Conservation (phyloP, 352 stramenopile species). For the Globisporangium parvum region DNA sequence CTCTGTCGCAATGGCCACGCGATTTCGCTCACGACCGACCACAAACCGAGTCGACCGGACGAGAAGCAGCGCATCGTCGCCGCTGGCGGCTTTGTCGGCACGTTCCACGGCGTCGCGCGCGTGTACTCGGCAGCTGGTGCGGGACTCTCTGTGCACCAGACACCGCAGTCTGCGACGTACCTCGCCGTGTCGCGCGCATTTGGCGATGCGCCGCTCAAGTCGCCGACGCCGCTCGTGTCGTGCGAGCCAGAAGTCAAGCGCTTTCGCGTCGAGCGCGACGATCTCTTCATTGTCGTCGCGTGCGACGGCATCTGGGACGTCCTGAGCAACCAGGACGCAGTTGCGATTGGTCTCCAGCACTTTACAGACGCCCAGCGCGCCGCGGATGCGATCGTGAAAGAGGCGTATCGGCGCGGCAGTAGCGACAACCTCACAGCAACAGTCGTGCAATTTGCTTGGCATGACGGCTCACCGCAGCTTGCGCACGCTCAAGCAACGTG, state of each 20-base stretch:
- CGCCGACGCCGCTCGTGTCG: constrained; percentile 36
- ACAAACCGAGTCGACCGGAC: constrained; percentile 43
- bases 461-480: constrained; percentile 16
- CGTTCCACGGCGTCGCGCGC: constrained; percentile 37
- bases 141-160: constrained; percentile 22
- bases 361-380: constrained; percentile 36
- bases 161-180: constrained; percentile 28
- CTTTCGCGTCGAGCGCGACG: constrained; percentile 27
- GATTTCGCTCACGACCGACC: constrained; percentile 42
- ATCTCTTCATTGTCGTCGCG: constrained; percentile 52
- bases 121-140: constrained; percentile 45
- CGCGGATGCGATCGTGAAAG: constrained; percentile 44
- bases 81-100: constrained; percentile 42
- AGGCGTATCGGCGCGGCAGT: constrained; percentile 46
- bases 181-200: constrained; percentile 58
- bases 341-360: constrained; percentile 36
- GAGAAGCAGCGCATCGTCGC: constrained; percentile 47
- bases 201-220: constrained; percentile 51
- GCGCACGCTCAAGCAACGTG: constrained; percentile 15
- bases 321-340: constrained; percentile 49
- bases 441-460: constrained; percentile 44
- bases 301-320: constrained; percentile 67
- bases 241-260: constrained; percentile 40
- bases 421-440: constrained; percentile 53
- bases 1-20: constrained; percentile 36